Base-by-base conservation (phyloP, 169 alveolate species). In the Plasmodium sp. region DNA sequence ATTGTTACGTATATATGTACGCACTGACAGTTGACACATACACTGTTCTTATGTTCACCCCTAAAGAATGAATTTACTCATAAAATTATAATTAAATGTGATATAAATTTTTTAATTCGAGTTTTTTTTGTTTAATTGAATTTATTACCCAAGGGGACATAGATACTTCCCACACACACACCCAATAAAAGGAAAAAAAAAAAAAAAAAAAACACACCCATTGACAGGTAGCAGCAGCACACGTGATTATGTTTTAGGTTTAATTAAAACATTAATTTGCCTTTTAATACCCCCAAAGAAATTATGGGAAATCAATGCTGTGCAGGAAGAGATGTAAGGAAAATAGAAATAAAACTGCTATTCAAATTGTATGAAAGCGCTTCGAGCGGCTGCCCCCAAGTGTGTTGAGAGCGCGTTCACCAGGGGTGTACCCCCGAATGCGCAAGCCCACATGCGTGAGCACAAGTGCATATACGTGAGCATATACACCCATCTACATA, bases 271-370 rank as follows among this genome's bases (percentile, higher is more conserved):
- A 54, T 67, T 84, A 56, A 74, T 33, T 75, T 51, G 22, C 72
- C 67, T 77, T 73, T 84, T 75, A 86, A 48, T 33, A 77, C 54
- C 56, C 81, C 93, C 85, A 86, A 36, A 75, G 85, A 56, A 93
- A 92, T 71, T 31, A 96, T 96, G 97, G 97, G 97, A 92, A 94
- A 94, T 88, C 95, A 94, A 22, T 96, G 97, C 95, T 96, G 97
- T 91, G 95, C 97, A 74, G 97, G 97, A 83, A 84, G 97, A 81
- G 97, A 96, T 72, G 97, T 96, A 93, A 84, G 39, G 67, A 75
- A 56, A 74, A 77, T 56, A 36, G 45, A 9, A 41, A 51, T 75
- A n/a, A 54, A 45, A 95, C 10, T 39, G 33, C 45, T 22, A 41
- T 67, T 67, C 0, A 12, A 43, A 34, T 22, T 67, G 34, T 67